Evolutionary conservation across 139 green algal genomes (phyloP).

Genomic region (Eudorina sp.): DNA sequence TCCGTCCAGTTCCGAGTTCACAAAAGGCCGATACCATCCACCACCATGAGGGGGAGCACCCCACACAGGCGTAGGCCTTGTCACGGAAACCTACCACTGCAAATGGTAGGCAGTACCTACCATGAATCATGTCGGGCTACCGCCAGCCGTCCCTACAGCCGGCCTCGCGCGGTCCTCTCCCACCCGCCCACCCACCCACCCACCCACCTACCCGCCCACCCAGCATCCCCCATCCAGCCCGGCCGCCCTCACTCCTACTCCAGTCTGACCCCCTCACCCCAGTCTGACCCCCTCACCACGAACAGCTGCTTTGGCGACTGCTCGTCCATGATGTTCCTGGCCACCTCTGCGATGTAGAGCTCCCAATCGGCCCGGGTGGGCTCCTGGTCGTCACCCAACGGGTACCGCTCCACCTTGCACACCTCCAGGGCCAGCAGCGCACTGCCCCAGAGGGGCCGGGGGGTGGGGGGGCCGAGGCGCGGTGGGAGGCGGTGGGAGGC

Average conservation of each 20-base stretch:
- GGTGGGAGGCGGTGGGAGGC: neutral
- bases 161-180: neutral
- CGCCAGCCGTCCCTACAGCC: too few relatives aligned
- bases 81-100: too few relatives aligned
- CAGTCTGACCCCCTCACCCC: neutral
- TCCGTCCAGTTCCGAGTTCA: too few relatives aligned
- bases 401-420: constrained; percentile 66
- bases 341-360: constrained; percentile 86
- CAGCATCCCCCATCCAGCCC: neutral
- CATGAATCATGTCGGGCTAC: too few relatives aligned
- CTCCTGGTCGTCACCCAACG: constrained; percentile 52
- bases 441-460: constrained; percentile 46
- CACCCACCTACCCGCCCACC: too few relatives aligned
- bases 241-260: neutral
- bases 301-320: constrained; percentile 91
- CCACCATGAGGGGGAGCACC: too few relatives aligned
- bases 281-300: constrained; percentile 55
- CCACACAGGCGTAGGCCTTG: too few relatives aligned
- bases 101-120: too few relatives aligned
- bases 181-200: too few relatives aligned
- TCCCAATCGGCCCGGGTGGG: constrained; percentile 93
- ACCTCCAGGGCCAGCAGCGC: constrained; percentile 94
- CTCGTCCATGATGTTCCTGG: constrained; percentile 87
- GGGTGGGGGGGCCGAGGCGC: neutral
- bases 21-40: too few relatives aligned